A percentile compares a stretch with the other conserved stretches of the same genome.
These are phyloP conservation scores for Talaromyces nanjingensis DNA, from an alignment of 495 filamentous ascomycete species.

Conservation along the genomic window DNA sequence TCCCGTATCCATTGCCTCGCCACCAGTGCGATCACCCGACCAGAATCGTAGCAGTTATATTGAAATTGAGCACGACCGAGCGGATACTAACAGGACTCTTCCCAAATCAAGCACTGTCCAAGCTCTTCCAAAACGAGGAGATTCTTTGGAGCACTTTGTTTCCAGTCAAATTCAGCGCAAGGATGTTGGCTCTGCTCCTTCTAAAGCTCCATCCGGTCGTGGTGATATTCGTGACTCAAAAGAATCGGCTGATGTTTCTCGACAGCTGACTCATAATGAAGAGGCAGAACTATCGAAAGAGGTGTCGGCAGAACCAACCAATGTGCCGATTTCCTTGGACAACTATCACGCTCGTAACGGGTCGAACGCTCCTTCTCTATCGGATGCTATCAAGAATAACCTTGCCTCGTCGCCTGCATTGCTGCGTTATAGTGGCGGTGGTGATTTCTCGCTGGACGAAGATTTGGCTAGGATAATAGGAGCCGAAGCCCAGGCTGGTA, in stretches of 20 bases:
- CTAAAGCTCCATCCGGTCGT: slow-evolving; percentile 8
- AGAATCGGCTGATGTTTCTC: background rate
- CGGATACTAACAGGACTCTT: slow-evolving; percentile 22
- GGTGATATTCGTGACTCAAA: slow-evolving; percentile 1
- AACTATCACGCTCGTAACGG: slow-evolving; percentile 39
- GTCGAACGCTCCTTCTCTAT: slow-evolving; percentile 42
- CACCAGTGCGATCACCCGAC: slow-evolving; percentile 2
- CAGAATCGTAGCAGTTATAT: background rate
- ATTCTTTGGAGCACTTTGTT: slow-evolving; percentile 36
- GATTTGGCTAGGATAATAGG: slow-evolving; percentile 78
- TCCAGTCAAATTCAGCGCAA: slow-evolving; percentile 24
- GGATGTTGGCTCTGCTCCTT: slow-evolving; percentile 18
- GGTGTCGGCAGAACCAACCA: slow-evolving; percentile 32
- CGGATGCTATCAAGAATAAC: slow-evolving; percentile 28
- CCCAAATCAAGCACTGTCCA: slow-evolving; percentile 19
- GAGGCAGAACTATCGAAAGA: slow-evolving; percentile 16
- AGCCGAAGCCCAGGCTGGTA: slow-evolving; percentile 47
- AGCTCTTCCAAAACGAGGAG: slow-evolving; percentile 47
- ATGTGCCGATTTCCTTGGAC: slow-evolving; percentile 47
- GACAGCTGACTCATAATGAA: background rate
- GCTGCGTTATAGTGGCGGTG: slow-evolving; percentile 64
- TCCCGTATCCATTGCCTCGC: slow-evolving; percentile 20
- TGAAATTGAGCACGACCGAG: background rate
- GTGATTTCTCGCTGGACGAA: slow-evolving; percentile 84
- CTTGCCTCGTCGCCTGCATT: slow-evolving; percentile 55